phyloP scores from a whole-genome alignment of 495 filamentous ascomycete species.

The Extremus antarcticus region DNA sequence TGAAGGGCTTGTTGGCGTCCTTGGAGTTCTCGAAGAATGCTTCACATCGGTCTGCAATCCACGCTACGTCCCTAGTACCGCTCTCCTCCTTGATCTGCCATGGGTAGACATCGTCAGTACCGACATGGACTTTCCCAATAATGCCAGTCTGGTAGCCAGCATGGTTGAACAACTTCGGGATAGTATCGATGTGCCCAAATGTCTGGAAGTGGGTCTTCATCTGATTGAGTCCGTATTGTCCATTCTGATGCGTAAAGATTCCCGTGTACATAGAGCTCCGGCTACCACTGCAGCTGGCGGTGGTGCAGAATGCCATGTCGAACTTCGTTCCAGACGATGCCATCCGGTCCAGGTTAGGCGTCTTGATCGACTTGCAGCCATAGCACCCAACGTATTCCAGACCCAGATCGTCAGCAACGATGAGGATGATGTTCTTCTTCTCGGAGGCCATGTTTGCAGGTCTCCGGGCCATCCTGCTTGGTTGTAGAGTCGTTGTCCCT shows the following conservation, averaged over 20 bases:
- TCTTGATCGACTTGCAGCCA: slow-evolving; percentile 26
- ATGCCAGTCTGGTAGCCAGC: slow-evolving; percentile 35
- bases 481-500: no score
- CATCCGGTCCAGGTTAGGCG: slow-evolving; percentile 33
- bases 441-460: neutral
- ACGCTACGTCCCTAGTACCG: slow-evolving; percentile 28
- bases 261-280: slow-evolving; percentile 38
- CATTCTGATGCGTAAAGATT: slow-evolving; percentile 38
- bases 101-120: slow-evolving; percentile 31
- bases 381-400: slow-evolving; percentile 29
- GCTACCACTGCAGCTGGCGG: slow-evolving; percentile 37
- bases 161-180: slow-evolving; percentile 29
- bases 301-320: slow-evolving; percentile 35
- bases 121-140: slow-evolving; percentile 40
- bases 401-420: slow-evolving; percentile 38
- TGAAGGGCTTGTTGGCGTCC: slow-evolving; percentile 27
- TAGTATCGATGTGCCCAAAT: slow-evolving; percentile 34
- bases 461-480: no score
- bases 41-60: slow-evolving; percentile 28
- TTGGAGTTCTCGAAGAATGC: slow-evolving; percentile 31
- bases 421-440: slow-evolving; percentile 30
- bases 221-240: slow-evolving; percentile 34
- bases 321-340: slow-evolving; percentile 30
- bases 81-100: slow-evolving; percentile 35
- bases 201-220: slow-evolving; percentile 33